Conservation (phyloP, 208 protist genomes). For the Leptomonas pyrrhocoris region DNA sequence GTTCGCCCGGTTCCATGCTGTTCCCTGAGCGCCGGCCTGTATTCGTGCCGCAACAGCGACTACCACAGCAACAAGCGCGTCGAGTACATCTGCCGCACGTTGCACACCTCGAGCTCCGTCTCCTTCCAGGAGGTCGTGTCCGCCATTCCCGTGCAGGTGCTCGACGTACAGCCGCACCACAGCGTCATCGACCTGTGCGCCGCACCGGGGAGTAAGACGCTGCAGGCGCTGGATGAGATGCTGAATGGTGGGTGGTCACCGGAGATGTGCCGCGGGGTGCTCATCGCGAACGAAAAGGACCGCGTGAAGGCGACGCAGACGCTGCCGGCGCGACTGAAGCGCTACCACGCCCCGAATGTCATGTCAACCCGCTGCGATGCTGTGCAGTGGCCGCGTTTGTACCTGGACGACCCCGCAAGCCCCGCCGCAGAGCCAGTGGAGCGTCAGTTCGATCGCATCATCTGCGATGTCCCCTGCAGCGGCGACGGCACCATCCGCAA, state of each 20-base stretch:
- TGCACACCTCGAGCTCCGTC: constrained; percentile 82
- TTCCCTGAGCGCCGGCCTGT: constrained; percentile 44
- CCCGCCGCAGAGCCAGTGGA: constrained; percentile 34
- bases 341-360: constrained; percentile 87
- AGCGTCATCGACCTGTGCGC: constrained; percentile 90
- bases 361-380: constrained; percentile 88
- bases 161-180: constrained; percentile 79
- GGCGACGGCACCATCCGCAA: constrained; percentile 96
- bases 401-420: constrained; percentile 32
- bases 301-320: constrained; percentile 93
- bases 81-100: constrained; percentile 83
- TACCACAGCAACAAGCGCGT: constrained; percentile 74
- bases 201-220: constrained; percentile 91
- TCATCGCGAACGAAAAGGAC: constrained; percentile 92
- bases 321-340: constrained; percentile 88
- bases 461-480: constrained; percentile 96
- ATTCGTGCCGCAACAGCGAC: constrained; percentile 72
- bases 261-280: constrained; percentile 53
- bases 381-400: constrained; percentile 87
- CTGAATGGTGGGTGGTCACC: constrained; percentile 50
- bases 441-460: constrained; percentile 87
- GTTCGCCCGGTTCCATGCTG: constrained; percentile 44
- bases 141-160: constrained; percentile 75
- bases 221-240: constrained; percentile 89
- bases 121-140: constrained; percentile 93